These are phyloP conservation scores for Phaseolus lunatus DNA, from an alignment of 306 rosid species.

Conservation along the genomic window DNA sequence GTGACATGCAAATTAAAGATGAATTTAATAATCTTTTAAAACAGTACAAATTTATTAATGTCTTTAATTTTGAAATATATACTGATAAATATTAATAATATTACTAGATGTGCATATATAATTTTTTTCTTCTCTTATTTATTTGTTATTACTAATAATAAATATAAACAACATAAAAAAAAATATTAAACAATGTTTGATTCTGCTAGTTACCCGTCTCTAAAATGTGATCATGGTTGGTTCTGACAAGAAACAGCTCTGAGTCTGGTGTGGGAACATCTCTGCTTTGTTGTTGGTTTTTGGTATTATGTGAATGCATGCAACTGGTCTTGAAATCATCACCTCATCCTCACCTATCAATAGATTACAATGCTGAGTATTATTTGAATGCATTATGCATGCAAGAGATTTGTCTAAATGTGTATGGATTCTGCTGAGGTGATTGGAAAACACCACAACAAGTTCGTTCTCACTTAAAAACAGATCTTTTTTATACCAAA, in stretches of 20 bases:
- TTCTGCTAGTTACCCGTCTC: too few relatives aligned
- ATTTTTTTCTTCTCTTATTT: too few relatives aligned
- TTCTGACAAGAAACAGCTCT: background rate
- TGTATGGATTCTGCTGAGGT: background rate
- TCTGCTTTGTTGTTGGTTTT: background rate
- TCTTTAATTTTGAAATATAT: too few relatives aligned
- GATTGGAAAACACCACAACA: background rate
- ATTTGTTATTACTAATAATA: too few relatives aligned
- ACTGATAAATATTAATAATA: too few relatives aligned
- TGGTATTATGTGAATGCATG: constrained; percentile 1
- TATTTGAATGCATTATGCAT: background rate
- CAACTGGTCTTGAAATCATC: background rate
- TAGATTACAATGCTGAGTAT: background rate
- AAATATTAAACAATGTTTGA: too few relatives aligned
- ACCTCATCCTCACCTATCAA: background rate
- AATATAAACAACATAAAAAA: too few relatives aligned
- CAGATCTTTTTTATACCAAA: background rate
- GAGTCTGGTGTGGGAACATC: background rate
- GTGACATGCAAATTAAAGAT: too few relatives aligned
- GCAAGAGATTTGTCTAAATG: background rate
- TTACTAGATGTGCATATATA: too few relatives aligned
- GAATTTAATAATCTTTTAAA: too few relatives aligned
- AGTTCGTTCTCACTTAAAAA: background rate
- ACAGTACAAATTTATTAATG: too few relatives aligned
- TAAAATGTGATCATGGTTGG: too few relatives aligned